These are phyloP conservation scores for Pseudocercospora crystallina DNA, from an alignment of 2,329 filamentous ascomycete species.

Conservation along the genomic window DNA sequence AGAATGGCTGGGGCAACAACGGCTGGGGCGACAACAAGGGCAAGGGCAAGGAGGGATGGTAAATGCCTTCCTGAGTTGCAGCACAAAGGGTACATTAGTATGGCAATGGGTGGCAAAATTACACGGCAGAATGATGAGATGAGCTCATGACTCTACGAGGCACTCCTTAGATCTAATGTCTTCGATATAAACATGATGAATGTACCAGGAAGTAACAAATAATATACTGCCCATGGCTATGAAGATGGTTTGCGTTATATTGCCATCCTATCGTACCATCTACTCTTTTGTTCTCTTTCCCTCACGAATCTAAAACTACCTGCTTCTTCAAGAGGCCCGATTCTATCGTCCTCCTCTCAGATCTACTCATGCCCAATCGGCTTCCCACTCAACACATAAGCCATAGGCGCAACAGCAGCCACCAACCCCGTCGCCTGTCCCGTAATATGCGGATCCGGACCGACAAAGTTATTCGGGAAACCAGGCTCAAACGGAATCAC, in stretches of 20 bases:
- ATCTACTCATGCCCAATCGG: constrained; percentile 36
- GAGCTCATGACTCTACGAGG: not conserved
- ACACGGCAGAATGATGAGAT: not conserved
- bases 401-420: constrained; percentile 29
- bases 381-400: constrained; percentile 29
- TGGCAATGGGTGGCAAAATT: not conserved
- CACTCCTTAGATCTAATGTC: too few species aligned
- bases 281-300: too few species aligned
- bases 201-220: too few species aligned
- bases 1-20: not conserved
- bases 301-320: not conserved
- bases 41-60: not conserved
- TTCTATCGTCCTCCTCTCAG: not conserved
- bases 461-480: constrained; percentile 64
- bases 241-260: too few species aligned
- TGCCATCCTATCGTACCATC: too few species aligned
- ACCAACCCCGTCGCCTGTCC: constrained; percentile 28
- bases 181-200: too few species aligned
- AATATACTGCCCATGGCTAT: too few species aligned
- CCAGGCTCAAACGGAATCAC: constrained; percentile 63
- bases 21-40: not conserved
- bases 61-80: not conserved
- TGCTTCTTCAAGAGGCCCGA: not conserved
- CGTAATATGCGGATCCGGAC: constrained; percentile 31
- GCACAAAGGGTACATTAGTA: not conserved